Evolutionary conservation across 768 basidiomycete genomes (phyloP), one percentile per base, ranked within the genome.

Genomic region (Fomitopsis serialis): DNA sequence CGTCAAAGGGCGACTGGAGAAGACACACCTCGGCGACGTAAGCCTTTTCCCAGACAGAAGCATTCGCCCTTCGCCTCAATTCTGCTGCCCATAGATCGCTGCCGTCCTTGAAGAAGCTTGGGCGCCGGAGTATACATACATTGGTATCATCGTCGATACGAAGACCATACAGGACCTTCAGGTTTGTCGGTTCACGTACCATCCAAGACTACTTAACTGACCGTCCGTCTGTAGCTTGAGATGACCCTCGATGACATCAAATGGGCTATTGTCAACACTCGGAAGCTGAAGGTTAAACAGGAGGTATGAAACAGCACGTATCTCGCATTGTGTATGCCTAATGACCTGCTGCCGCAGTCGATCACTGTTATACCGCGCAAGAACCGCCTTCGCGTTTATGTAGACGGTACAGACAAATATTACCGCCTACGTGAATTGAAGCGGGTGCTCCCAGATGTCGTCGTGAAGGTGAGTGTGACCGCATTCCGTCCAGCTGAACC

Each of bases 1-100:
- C 61, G 97, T 99, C 58, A 98, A 99, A 70, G 97, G 87, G 12
- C 81, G 97, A 44, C 70, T 99, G 45, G 97, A 99, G 72, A 95
- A 94, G 73, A 98, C 97, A 0, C 78, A 91, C 54, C 74, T 99
- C 21, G 90, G 94, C 56, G 97, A 98, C 72, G 94, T 97, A 60
- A 61, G 84, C 61, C 55, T 44, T 10, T 25, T n/a, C 50, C n/a
- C 48, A 22, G 11, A 11, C 25, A 51, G 34, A 34, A 19, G 19
- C 34, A 40, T 21, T 15, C 37, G 37, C 4, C 11, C 35, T 5
- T 10, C 3, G 45, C 21, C 1, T 45, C 36, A 34, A 23, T 24
- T 13, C 48, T 48, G n/a, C n/a, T n/a, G n/a, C n/a, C n/a, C 23
- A 15, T 56, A 97, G 94, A 78, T 99, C 62, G 90, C 97, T 0